Conservation (phyloP, 345 rosid species). For the Erucastrum elatum region DNA sequence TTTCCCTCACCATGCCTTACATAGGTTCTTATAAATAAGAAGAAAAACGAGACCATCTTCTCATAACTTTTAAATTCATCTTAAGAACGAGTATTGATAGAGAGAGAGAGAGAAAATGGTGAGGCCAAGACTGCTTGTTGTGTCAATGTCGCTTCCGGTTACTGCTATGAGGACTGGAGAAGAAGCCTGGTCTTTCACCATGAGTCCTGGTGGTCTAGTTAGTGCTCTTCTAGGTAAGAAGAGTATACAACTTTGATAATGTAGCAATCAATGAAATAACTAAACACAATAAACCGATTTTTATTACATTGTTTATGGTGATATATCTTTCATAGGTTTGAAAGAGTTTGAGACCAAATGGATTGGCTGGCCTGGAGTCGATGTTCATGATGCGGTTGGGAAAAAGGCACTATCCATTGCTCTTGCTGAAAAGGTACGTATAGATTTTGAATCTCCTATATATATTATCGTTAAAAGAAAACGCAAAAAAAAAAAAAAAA, state of each 20-base stretch:
- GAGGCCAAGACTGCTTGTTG: conserved; percentile 84
- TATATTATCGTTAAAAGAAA: neutral
- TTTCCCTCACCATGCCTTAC: neutral
- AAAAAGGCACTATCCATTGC: conserved; percentile 84
- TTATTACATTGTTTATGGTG: conserved; percentile 3
- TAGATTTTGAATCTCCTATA: neutral
- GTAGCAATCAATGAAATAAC: neutral
- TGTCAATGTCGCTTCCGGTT: conserved; percentile 89
- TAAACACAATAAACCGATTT: neutral
- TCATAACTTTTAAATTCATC: neutral
- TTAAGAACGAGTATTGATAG: neutral
- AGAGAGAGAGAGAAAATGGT: conserved; percentile 17
- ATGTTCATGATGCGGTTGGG: conserved; percentile 87
- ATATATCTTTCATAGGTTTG: conserved; percentile 58
- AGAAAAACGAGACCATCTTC: conserved; percentile 13
- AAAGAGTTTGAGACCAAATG: conserved; percentile 96
- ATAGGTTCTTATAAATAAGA: conserved; percentile 21
- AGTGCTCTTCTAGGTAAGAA: conserved; percentile 87
- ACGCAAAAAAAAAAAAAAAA: neutral
- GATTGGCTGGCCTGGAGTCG: conserved; percentile 99
- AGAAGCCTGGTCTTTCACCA: conserved; percentile 83
- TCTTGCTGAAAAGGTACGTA: conserved; percentile 74
- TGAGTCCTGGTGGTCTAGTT: conserved; percentile 94
- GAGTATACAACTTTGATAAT: neutral
- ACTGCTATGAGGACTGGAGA: conserved; percentile 88